Evolutionary conservation across 257 asterid species (phyloP), one percentile per base, ranked within the genome.

Genomic region (Striga asiatica): DNA sequence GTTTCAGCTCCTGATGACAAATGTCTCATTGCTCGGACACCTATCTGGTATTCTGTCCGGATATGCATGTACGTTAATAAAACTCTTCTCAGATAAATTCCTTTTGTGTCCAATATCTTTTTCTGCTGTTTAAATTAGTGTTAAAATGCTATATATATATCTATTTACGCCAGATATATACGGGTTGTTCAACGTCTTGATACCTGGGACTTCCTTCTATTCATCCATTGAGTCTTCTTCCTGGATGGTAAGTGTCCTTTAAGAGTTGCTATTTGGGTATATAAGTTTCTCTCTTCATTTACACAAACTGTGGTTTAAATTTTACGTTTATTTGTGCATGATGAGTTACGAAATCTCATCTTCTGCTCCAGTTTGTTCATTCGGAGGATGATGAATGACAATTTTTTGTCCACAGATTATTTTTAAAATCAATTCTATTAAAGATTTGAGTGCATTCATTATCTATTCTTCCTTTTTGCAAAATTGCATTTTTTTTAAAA

Each of bases 1-100:
- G 64, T 88, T 88, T 74, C 96, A 84, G 80, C 78, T 89, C 61
- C 85, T 85, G 34, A 82, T 85, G 97, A 66, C 94, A 48, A 85
- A 83, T 47, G 85, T 89, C 58, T 89, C 95, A 8, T 77, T 89
- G 45, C 94, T 85, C 62, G 89, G 89, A n/a, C 89, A 81, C 70
- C 66, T 81, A 9, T 81, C 84, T 60, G 87, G 98, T 49, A 81
- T 88, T 76, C 70, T 88, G 73, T 88, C 97, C 1, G 97, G 97
- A 67, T 88, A 74, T 48, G 93, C 93, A 42, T 84, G 95, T 85
- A 80, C 32, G 88, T 54, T 37, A 10, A 66, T 69, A 56, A 28
- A 45, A 47, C 57, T 66, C 56, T 18, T 49, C 8, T 28, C 6
- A 35, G 54, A 57, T 60, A 47, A 29, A 35, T 39, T 24, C 25